phyloP scores from a whole-genome alignment of 139 green algal genomes.

The Ostreobium quekettii region DNA sequence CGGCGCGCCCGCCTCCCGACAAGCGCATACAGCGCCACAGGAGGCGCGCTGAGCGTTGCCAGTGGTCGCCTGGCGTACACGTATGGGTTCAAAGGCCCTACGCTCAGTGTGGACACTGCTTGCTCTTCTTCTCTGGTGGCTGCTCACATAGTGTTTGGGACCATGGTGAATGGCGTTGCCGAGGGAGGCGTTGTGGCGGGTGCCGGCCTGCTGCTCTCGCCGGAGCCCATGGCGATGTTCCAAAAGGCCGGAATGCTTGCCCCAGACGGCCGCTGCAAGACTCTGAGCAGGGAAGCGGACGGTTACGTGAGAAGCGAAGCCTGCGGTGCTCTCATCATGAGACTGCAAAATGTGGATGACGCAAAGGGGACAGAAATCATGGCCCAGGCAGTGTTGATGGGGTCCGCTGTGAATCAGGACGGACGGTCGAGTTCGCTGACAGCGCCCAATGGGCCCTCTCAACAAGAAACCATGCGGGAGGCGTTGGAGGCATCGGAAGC shows the following conservation, averaged over 20 bases:
- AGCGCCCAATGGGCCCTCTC: slow-evolving; percentile 74
- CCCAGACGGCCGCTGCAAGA: slow-evolving; percentile 76
- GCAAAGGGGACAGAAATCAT: too few relatives aligned
- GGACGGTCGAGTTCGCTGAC: slow-evolving; percentile 78
- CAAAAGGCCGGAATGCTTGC: slow-evolving; percentile 72
- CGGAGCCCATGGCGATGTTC: slow-evolving; percentile 69
- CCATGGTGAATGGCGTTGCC: slow-evolving; percentile 25
- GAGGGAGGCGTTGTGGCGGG: slow-evolving; percentile 37
- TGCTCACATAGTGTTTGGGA: slow-evolving; percentile 43
- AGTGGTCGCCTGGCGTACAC: slow-evolving; percentile 59
- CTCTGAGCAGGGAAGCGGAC: slow-evolving; percentile 63
- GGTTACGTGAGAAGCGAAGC: slow-evolving; percentile 75
- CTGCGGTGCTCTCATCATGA: slow-evolving; percentile 19
- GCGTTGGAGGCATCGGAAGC: slow-evolving; percentile 35
- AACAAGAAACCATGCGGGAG: slow-evolving; percentile 54
- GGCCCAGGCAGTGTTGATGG: slow-evolving; percentile 11
- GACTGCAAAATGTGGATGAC: too few relatives aligned
- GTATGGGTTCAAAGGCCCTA: slow-evolving; percentile 54
- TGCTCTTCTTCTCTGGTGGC: slow-evolving; percentile 70
- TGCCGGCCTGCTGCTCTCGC: slow-evolving; percentile 60
- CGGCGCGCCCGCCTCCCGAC: slow-evolving; percentile 24
- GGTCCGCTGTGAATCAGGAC: slow-evolving; percentile 81
- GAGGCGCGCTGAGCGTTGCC: slow-evolving; percentile 52
- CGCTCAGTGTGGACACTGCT: slow-evolving; percentile 71
- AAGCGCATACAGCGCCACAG: slow-evolving; percentile 47